Percentiles rank a stretch among this genome's conserved stretches.
phyloP scores from a whole-genome alignment of 192 early-diverging fungal genomes.

The Backusella parvicylindrica region DNA sequence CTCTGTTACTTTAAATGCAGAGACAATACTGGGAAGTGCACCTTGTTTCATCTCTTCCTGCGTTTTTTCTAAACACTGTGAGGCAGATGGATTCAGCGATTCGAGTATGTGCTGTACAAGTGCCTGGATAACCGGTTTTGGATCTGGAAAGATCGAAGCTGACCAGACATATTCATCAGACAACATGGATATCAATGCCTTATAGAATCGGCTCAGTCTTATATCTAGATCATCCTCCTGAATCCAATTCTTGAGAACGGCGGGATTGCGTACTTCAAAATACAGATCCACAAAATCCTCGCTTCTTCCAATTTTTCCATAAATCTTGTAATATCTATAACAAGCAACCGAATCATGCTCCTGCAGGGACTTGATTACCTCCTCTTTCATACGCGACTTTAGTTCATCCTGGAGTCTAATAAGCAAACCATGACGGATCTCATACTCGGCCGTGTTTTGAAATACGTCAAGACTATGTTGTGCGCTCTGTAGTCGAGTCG shows the following conservation, averaged over 20 bases:
- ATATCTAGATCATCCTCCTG: neutral
- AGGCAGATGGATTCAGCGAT: slow-evolving; percentile 48
- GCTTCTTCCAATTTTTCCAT: slow-evolving; percentile 51
- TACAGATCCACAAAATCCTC: slow-evolving; percentile 61
- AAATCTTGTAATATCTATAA: slow-evolving; percentile 51
- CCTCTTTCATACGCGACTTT: slow-evolving; percentile 47
- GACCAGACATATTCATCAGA: slow-evolving; percentile 59
- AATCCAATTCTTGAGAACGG: slow-evolving; percentile 48
- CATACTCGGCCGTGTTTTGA: slow-evolving; percentile 67
- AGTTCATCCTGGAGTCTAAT: slow-evolving; percentile 55
- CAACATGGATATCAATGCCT: slow-evolving; percentile 16
- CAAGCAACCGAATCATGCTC: slow-evolving; percentile 55
- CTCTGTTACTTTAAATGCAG: slow-evolving; percentile 47
- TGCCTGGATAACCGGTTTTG: slow-evolving; percentile 40
- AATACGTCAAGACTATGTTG: slow-evolving; percentile 60
- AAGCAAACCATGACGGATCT: slow-evolving; percentile 55
- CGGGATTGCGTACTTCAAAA: slow-evolving; percentile 41
- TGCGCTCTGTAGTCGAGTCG: slow-evolving; percentile 58
- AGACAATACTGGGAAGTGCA: slow-evolving; percentile 39
- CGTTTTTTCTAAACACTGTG: slow-evolving; percentile 18
- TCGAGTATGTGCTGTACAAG: slow-evolving; percentile 50
- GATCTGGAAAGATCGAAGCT: slow-evolving; percentile 51
- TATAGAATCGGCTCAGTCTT: neutral
- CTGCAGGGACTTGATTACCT: slow-evolving; percentile 49
- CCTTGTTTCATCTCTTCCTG: slow-evolving; percentile 30